Evolutionary conservation across 2,329 filamentous ascomycete species (phyloP), one percentile per base, ranked within the genome.

Genomic region (Monilinia fructigena): DNA sequence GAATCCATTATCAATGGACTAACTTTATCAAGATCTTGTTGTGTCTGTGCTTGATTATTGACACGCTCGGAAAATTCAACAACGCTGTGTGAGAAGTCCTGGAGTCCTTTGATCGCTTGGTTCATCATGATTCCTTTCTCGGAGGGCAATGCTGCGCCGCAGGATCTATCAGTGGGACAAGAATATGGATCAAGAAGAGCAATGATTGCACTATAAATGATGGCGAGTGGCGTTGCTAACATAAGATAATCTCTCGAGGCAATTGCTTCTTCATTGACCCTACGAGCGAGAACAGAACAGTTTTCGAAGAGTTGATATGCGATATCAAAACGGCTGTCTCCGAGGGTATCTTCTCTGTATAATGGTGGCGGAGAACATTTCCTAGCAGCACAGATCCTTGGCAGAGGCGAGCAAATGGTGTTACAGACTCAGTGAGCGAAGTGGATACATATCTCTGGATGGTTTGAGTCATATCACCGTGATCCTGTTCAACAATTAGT

Each of bases 381-480:
- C 75, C 76, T 28, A 79, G 61, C 58, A 79, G 73, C 26, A 78
- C 71, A 26, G 74, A 75, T 26, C 75, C 74, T 72, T 81, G 79
- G 63, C 77, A 79, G 53, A 86, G 78, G 66, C 83, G 80, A 5
- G 82, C 81, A 75, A 83, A 86, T 52, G 84, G 77, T 26, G 80
- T 78, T 65, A 82, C 72, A 11, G 81, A 71, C 11, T 82, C 81
- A 38, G 78, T 77, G 67, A 82, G 75, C 20, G 84, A 77, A 26
- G 53, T 70, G 16, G 67, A 70, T 23, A 74, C 78, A 55, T 76
- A 68, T 31, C 67, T 69, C 53, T 77, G 74, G 26, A 72, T 64
- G 6, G 72, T 72, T 50, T 70, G 68, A 23, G 71, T 67, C 61
- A 77, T 75, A 58, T 79, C 75, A 55, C 78, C 79, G 23, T 75